These are phyloP conservation scores for Metarhizium album DNA, from an alignment of 2,329 filamentous ascomycete species.

Conservation along the genomic window DNA sequence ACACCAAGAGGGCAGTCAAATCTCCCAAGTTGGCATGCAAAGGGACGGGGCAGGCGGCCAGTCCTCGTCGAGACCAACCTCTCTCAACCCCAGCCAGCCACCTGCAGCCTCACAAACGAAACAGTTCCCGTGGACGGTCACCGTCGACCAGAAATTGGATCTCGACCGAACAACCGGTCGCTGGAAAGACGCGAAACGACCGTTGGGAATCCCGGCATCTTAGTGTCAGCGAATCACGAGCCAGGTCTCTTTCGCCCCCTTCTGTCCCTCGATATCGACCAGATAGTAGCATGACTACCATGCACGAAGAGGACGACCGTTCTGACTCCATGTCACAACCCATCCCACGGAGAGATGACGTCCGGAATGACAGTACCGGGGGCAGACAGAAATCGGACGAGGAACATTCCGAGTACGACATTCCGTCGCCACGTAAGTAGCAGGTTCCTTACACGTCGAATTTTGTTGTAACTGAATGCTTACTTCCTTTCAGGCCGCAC, in stretches of 20 bases:
- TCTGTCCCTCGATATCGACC: conserved; percentile 7
- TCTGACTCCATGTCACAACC: neutral
- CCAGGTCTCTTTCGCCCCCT: conserved; percentile 8
- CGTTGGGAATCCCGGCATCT: conserved; percentile 3
- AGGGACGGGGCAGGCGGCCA: neutral
- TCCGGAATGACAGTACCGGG: neutral
- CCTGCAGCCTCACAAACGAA: neutral
- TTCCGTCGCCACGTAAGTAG: neutral
- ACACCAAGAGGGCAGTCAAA: neutral
- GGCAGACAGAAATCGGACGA: neutral
- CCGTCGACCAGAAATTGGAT: neutral
- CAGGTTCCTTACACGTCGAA: neutral
- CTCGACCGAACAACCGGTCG: neutral
- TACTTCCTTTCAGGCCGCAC: neutral
- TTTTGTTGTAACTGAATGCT: neutral
- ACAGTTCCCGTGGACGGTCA: neutral
- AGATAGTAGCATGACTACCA: neutral
- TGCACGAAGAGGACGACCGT: neutral
- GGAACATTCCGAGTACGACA: conserved; percentile 1
- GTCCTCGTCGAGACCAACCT: neutral
- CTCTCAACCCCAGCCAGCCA: neutral
- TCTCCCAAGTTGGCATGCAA: neutral
- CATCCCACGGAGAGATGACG: neutral
- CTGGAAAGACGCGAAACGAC: neutral
- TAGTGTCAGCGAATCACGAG: neutral